A percentile compares a stretch with the other conserved stretches of the same genome.
Conservation (phyloP, 2,329 filamentous ascomycete genomes). For the Rugonectria rugulosa region DNA sequence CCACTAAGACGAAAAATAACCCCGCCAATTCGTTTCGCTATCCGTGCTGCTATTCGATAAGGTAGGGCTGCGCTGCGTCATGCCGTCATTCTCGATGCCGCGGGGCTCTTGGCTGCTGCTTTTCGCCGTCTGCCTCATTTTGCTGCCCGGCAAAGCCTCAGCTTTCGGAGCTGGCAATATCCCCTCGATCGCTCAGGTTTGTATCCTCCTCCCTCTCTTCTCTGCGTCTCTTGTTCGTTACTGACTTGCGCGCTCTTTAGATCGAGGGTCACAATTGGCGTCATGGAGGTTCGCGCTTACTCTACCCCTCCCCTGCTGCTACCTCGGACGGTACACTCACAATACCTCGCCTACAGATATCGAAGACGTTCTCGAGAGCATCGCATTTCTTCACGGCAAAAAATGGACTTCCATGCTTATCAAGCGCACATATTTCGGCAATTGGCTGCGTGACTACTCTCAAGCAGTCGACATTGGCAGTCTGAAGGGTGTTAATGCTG, state of each 20-base stretch:
- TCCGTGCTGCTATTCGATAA: slow-evolving; percentile 13
- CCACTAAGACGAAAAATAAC: slow-evolving; percentile 13
- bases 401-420: slow-evolving; percentile 86
- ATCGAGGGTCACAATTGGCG: slow-evolving; percentile 75
- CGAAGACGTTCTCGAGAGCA: slow-evolving; percentile 80
- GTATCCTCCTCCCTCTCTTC: slow-evolving; percentile 1
- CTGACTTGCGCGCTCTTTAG: slow-evolving; percentile 47
- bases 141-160: slow-evolving; percentile 62
- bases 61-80: slow-evolving; percentile 42
- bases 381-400: slow-evolving; percentile 80
- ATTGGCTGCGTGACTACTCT: slow-evolving; percentile 87
- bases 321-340: slow-evolving; percentile 18
- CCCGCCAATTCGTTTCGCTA: slow-evolving; percentile 22
- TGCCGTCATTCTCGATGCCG: slow-evolving; percentile 57
- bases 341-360: slow-evolving; percentile 62
- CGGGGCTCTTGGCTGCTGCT: slow-evolving; percentile 61
- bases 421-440: slow-evolving; percentile 83
- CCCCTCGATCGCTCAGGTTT: slow-evolving; percentile 65
- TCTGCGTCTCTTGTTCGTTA: background rate
- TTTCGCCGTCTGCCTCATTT: slow-evolving; percentile 57
- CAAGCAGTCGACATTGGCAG: slow-evolving; percentile 84
- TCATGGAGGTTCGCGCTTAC: slow-evolving; percentile 62
- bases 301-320: slow-evolving; percentile 11
- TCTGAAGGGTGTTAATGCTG: slow-evolving; percentile 78
- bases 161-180: slow-evolving; percentile 78